Evolutionary conservation across 108 stramenopile genomes (phyloP).

Genomic region (Chaetoceros muelleri): DNA sequence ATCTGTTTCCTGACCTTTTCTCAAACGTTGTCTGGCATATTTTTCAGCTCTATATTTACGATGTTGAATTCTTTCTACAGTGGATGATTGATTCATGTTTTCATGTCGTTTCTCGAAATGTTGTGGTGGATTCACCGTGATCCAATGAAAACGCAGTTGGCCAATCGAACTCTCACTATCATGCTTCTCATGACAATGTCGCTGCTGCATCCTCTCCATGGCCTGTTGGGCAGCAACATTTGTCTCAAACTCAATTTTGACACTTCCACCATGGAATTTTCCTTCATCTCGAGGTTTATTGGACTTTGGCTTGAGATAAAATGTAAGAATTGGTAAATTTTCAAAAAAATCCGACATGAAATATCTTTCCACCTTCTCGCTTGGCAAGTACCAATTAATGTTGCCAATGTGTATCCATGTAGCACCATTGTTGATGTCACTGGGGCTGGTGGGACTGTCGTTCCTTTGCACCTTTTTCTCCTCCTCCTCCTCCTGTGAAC

Average conservation of each 20-base stretch:
- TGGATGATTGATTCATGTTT: no score
- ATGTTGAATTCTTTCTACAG: not conserved
- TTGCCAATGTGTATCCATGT: constrained; percentile 3
- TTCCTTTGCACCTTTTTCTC: no score
- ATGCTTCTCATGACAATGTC: not conserved
- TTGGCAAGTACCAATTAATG: constrained; percentile 1
- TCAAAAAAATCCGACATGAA: not conserved
- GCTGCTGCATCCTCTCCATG: not conserved
- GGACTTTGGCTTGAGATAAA: not conserved
- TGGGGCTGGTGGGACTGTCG: no score
- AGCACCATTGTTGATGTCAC: no score
- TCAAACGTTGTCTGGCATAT: constrained; percentile 5
- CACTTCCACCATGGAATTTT: constrained; percentile 7
- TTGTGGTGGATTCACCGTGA: not conserved
- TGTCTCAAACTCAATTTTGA: not conserved
- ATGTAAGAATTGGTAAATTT: not conserved
- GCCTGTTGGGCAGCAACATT: not conserved
- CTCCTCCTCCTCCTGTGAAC: no score
- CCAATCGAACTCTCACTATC: not conserved
- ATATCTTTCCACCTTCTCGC: not conserved
- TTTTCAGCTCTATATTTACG: constrained; percentile 1
- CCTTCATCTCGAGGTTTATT: not conserved
- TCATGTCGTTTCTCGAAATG: not conserved
- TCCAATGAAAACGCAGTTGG: not conserved
- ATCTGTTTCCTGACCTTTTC: not conserved